Percentiles rank a stretch among this genome's conserved stretches.
Evolutionary conservation across 2,329 filamentous ascomycete genomes (phyloP).

Genomic region (Emericellopsis cladophorae): DNA sequence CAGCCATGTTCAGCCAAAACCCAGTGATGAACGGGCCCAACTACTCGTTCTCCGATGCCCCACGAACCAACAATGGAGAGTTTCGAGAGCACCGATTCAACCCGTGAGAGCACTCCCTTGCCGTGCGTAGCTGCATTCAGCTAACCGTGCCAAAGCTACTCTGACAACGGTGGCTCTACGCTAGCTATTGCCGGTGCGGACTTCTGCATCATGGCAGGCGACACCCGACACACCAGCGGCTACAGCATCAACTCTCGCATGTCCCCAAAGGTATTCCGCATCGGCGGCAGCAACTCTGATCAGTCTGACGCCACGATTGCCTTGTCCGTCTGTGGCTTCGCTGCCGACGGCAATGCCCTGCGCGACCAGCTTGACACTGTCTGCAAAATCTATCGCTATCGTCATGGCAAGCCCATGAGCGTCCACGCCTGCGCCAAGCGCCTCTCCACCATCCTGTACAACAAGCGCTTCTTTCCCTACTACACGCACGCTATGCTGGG

Average conservation of each 20-base stretch:
- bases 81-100: conserved; percentile 75
- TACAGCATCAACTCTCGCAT: conserved; percentile 99
- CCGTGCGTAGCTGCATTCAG: not conserved
- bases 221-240: conserved; percentile 88
- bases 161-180: conserved; percentile 94
- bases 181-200: conserved; percentile 87
- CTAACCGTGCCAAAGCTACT: conserved; percentile 50
- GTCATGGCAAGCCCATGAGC: conserved; percentile 92
- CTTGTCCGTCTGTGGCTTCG: conserved; percentile 89
- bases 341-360: conserved; percentile 84
- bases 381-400: conserved; percentile 98
- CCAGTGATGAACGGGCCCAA: conserved; percentile 55
- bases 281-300: conserved; percentile 79
- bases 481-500: conserved; percentile 92
- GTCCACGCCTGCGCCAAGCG: conserved; percentile 91
- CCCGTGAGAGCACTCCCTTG: conserved; percentile 48
- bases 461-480: conserved; percentile 98
- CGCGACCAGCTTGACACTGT: conserved; percentile 88
- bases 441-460: conserved; percentile 88
- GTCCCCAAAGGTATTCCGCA: conserved; percentile 92
- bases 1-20: conserved; percentile 59
- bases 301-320: conserved; percentile 79
- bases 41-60: conserved; percentile 54
- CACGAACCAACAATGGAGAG: conserved; percentile 39
- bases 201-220: conserved; percentile 93